These are phyloP conservation scores for Protomyces lactucae-debilis DNA, from an alignment of 1,139 yeast species.

Conservation along the genomic window DNA sequence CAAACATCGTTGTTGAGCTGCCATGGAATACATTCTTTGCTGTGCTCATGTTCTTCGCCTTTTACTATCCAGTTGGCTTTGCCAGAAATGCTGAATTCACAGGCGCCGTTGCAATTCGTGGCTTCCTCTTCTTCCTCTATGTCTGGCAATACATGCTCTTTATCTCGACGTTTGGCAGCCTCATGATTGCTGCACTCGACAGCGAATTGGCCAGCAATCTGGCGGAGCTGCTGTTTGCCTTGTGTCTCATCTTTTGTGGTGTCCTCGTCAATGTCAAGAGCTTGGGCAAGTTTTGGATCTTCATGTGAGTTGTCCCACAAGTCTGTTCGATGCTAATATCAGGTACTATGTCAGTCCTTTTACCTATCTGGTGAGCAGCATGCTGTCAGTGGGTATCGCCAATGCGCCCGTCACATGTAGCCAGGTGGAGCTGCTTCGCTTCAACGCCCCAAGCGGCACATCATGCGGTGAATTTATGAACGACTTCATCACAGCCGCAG, in stretches of 20 bases:
- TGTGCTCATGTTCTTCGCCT: slow-evolving; percentile 37
- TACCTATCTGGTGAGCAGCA: slow-evolving; percentile 51
- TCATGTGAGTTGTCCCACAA: slow-evolving; percentile 45
- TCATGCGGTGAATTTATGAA: slow-evolving; percentile 51
- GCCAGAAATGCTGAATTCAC: slow-evolving; percentile 47
- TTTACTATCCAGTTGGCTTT: slow-evolving; percentile 43
- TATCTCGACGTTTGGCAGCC: slow-evolving; percentile 47
- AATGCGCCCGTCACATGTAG: slow-evolving; percentile 46
- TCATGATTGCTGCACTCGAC: slow-evolving; percentile 46
- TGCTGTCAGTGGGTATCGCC: slow-evolving; percentile 47
- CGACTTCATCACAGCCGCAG: slow-evolving; percentile 43
- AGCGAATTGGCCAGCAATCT: slow-evolving; percentile 48
- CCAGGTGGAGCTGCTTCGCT: slow-evolving; percentile 45
- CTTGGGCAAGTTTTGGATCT: neutral
- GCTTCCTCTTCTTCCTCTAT: slow-evolving; percentile 43
- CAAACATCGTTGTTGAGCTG: slow-evolving; percentile 45
- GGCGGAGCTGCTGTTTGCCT: slow-evolving; percentile 48
- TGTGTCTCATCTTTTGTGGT: slow-evolving; percentile 35
- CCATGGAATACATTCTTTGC: slow-evolving; percentile 42
- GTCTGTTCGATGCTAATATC: slow-evolving; percentile 48
- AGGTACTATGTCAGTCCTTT: slow-evolving; percentile 55
- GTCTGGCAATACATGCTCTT: slow-evolving; percentile 47
- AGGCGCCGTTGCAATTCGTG: slow-evolving; percentile 34
- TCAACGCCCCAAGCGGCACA: slow-evolving; percentile 51
- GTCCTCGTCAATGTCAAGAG: neutral